These are phyloP conservation scores for Cucumis hystrix DNA, from an alignment of 306 rosid species.

Conservation along the genomic window DNA sequence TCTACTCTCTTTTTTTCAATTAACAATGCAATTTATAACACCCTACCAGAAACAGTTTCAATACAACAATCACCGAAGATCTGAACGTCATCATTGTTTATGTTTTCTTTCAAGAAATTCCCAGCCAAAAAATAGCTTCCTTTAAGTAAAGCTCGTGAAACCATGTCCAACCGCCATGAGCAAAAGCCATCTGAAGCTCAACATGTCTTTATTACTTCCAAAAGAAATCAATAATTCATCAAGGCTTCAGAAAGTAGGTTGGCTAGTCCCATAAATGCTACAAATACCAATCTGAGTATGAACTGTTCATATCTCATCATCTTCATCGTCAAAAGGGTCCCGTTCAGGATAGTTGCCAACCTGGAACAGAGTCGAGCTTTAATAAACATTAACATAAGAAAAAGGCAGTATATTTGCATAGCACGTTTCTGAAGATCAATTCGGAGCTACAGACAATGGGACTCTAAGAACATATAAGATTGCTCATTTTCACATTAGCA, in stretches of 20 bases:
- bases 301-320: constrained; percentile 57
- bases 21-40: neutral
- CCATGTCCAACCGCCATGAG: neutral
- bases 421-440: neutral
- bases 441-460: neutral
- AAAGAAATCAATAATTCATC: neutral
- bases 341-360: constrained; percentile 88
- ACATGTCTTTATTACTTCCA: neutral
- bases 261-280: neutral
- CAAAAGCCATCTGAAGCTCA: neutral
- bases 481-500: neutral
- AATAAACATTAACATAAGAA: neutral
- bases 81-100: neutral
- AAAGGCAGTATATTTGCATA: neutral
- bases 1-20: too few relatives aligned
- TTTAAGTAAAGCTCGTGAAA: neutral
- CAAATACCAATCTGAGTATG: neutral
- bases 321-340: constrained; percentile 81
- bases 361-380: constrained; percentile 23
- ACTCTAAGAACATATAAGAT: neutral
- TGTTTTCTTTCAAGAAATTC: neutral
- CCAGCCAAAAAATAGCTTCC: neutral
- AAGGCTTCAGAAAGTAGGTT: neutral
- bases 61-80: neutral
- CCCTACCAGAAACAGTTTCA: neutral